A percentile compares a stretch with the other conserved stretches of the same genome.
These are phyloP conservation scores for Phytophthora fragariaefolia DNA, from an alignment of 352 stramenopile species.

Conservation along the genomic window DNA sequence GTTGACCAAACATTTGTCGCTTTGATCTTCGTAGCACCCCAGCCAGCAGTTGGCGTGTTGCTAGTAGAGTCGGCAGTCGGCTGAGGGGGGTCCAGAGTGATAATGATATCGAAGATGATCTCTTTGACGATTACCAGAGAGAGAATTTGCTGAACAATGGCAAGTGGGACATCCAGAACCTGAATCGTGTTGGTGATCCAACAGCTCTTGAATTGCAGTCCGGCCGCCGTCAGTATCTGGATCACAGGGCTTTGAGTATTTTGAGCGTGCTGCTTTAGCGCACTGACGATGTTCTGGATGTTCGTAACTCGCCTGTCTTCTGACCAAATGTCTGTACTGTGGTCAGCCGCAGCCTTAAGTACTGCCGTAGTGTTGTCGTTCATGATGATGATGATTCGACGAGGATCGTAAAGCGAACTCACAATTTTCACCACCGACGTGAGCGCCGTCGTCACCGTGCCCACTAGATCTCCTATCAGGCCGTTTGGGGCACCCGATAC, in stretches of 20 bases:
- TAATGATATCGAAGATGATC: constrained; percentile 37
- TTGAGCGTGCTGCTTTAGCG: constrained; percentile 25
- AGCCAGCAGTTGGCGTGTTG: constrained; percentile 34
- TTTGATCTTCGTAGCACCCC: constrained; percentile 45
- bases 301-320: constrained; percentile 19
- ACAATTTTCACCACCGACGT: constrained; percentile 29
- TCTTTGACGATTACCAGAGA: constrained; percentile 28
- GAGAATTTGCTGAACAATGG: constrained; percentile 31
- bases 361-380: constrained; percentile 11
- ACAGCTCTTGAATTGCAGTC: constrained; percentile 15
- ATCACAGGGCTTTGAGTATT: constrained; percentile 15
- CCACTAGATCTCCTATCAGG: constrained; percentile 15
- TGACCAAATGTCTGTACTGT: constrained; percentile 27
- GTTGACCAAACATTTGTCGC: constrained; percentile 43
- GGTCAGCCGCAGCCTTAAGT: constrained; percentile 12
- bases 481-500: constrained; percentile 18
- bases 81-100: constrained; percentile 19
- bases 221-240: constrained; percentile 9
- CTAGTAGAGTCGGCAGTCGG: constrained; percentile 25
- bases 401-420: constrained; percentile 3
- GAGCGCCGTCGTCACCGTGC: not conserved
- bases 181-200: constrained; percentile 57
- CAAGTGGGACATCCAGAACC: constrained; percentile 34
- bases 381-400: constrained; percentile 31
- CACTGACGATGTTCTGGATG: constrained; percentile 29